Percentiles rank a stretch among this genome's conserved stretches.
These are phyloP conservation scores for Hypoxylon crocopeplum DNA, from an alignment of 495 filamentous ascomycete species.

Conservation along the genomic window DNA sequence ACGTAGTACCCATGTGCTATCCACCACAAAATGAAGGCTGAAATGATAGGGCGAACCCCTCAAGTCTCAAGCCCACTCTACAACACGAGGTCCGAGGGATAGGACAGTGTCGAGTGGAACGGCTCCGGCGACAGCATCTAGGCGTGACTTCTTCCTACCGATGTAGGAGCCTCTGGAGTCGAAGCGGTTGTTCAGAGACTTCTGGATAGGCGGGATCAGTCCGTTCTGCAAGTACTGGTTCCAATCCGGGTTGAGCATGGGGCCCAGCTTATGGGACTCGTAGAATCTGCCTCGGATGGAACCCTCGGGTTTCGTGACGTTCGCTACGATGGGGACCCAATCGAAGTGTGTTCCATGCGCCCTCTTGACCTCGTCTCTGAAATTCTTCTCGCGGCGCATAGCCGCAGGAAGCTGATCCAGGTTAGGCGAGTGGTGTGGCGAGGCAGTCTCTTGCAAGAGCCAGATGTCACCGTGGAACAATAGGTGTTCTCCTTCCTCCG, in stretches of 20 bases:
- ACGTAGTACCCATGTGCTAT: no score
- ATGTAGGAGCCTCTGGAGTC: conserved; percentile 31
- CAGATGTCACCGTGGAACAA: conserved; percentile 28
- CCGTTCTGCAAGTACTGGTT: conserved; percentile 33
- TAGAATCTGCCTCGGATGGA: conserved; percentile 53
- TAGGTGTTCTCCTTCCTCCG: conserved; percentile 29
- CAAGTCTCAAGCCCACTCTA: conserved; percentile 4
- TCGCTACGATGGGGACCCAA: conserved; percentile 39
- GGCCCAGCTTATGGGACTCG: conserved; percentile 46
- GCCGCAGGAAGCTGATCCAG: conserved; percentile 38
- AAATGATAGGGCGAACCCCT: no score
- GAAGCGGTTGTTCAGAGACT: conserved; percentile 49
- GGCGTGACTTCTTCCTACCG: conserved; percentile 25
- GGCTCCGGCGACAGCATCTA: conserved; percentile 22
- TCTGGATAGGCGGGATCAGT: conserved; percentile 42
- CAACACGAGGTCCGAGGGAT: conserved; percentile 9
- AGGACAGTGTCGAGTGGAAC: conserved; percentile 3
- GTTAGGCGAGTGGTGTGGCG: conserved; percentile 12
- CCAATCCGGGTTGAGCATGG: conserved; percentile 41
- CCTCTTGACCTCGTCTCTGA: conserved; percentile 43
- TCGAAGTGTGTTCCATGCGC: conserved; percentile 33
- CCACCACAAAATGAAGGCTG: no score
- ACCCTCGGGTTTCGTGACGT: conserved; percentile 32
- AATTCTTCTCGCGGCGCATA: conserved; percentile 45
- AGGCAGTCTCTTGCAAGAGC: conserved; percentile 29